These are phyloP conservation scores for Spathaspora hagerdaliae DNA, from an alignment of 805 yeast genomes.

Conservation along the genomic window DNA sequence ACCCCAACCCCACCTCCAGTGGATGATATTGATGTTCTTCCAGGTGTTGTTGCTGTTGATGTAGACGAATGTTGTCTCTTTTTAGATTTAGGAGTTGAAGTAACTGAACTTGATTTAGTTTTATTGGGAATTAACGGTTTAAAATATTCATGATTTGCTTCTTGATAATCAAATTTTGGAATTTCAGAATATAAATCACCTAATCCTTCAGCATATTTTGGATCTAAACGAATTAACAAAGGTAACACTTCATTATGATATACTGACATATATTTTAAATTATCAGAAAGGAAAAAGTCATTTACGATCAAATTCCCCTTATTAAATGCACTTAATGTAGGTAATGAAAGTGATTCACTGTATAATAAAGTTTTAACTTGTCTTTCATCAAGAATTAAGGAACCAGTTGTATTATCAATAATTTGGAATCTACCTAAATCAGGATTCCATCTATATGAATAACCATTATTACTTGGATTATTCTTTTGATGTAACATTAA, in stretches of 20 bases:
- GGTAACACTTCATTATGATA: slow-evolving; percentile 36
- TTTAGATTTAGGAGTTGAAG: slow-evolving; percentile 7
- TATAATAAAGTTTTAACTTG: slow-evolving; percentile 28
- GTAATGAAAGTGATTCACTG: slow-evolving; percentile 26
- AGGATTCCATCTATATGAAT: slow-evolving; percentile 34
- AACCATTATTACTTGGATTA: slow-evolving; percentile 15
- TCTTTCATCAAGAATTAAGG: slow-evolving; percentile 26
- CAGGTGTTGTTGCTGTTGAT: slow-evolving; percentile 2
- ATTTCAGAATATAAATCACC: slow-evolving; percentile 26
- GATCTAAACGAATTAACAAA: slow-evolving; percentile 23
- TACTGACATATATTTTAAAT: slow-evolving; percentile 30
- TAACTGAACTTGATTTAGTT: slow-evolving; percentile 9
- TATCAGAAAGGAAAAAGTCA: slow-evolving; percentile 33
- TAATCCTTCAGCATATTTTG: slow-evolving; percentile 25
- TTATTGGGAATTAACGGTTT: slow-evolving; percentile 20
- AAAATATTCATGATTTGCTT: slow-evolving; percentile 21
- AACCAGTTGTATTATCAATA: slow-evolving; percentile 20
- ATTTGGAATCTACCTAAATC: slow-evolving; percentile 30
- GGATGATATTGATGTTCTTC: slow-evolving; percentile 6
- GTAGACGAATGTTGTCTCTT: slow-evolving; percentile 11
- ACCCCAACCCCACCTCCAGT: too few relatives aligned
- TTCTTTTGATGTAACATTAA: slow-evolving; percentile 27
- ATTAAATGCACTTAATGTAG: slow-evolving; percentile 23
- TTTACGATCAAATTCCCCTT: slow-evolving; percentile 32
- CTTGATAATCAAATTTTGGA: slow-evolving; percentile 30